Evolutionary conservation across 371 early-diverging fungal genomes (phyloP).

Genomic region (Mycotypha africana): DNA sequence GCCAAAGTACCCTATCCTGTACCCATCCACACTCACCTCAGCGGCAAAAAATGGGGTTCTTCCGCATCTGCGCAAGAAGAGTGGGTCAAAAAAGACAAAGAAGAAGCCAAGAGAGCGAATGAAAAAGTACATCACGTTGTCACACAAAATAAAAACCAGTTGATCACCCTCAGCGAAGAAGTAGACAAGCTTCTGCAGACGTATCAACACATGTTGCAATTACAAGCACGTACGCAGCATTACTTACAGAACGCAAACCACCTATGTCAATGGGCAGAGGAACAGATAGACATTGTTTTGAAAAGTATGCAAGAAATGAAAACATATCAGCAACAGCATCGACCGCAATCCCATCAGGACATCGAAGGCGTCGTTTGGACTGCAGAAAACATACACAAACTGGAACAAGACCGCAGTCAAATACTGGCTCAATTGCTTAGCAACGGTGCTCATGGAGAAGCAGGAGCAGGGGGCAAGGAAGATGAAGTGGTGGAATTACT

Average conservation of each 20-base stretch:
- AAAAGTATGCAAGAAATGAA: no score
- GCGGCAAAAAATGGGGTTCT: no score
- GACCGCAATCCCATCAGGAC: no score
- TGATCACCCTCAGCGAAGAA: slow-evolving; percentile 28
- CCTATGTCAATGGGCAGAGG: slow-evolving; percentile 37
- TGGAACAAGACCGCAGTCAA: slow-evolving; percentile 24
- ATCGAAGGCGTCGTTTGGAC: no score
- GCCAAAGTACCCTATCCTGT: slow-evolving; percentile 33
- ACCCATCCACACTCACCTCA: no score
- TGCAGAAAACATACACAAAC: slow-evolving; percentile 22
- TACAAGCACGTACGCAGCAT: slow-evolving; percentile 29
- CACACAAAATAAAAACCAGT: slow-evolving; percentile 14
- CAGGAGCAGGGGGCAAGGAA: slow-evolving; percentile 30
- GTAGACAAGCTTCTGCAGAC: slow-evolving; percentile 23
- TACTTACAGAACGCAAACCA: slow-evolving; percentile 26
- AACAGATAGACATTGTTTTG: slow-evolving; percentile 19
- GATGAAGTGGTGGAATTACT: slow-evolving; percentile 32
- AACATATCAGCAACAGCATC: no score
- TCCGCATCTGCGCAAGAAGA: no score
- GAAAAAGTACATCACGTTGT: slow-evolving; percentile 22
- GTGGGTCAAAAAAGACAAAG: slow-evolving; percentile 19
- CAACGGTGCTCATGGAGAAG: no score
- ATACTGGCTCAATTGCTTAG: slow-evolving; percentile 16
- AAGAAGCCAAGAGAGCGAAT: slow-evolving; percentile 25
- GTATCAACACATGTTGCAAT: slow-evolving; percentile 24